Evolutionary conservation across 2,329 filamentous ascomycete genomes (phyloP).

Genomic region (Rhynchosporium graminicola): DNA sequence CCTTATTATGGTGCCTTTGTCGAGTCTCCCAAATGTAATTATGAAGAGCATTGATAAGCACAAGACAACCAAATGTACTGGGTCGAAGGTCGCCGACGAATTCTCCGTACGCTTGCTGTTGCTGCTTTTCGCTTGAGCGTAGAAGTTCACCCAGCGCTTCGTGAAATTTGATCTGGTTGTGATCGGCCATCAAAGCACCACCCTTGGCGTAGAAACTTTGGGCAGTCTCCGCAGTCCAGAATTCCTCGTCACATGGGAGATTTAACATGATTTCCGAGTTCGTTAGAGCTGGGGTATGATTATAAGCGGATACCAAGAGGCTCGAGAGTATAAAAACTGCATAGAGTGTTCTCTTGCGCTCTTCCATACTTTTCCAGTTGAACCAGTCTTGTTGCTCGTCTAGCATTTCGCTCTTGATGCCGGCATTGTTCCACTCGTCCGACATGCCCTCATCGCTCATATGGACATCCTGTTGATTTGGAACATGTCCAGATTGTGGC

Average conservation of each 20-base stretch:
- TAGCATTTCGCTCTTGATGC: conserved; percentile 43
- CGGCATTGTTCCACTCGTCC: conserved; percentile 52
- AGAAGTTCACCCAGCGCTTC: conserved; percentile 79
- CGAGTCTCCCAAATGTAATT: conserved; percentile 99
- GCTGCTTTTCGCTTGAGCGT: conserved; percentile 68
- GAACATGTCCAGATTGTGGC: conserved; percentile 40
- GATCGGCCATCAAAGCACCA: conserved; percentile 67
- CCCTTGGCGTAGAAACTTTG: conserved; percentile 79
- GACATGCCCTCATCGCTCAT: conserved; percentile 56
- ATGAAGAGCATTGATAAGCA: conserved; percentile 91
- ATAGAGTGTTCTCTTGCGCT: conserved; percentile 90
- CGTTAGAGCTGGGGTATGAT: conserved; percentile 84
- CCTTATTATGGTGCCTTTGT: conserved; percentile 81
- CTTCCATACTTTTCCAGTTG: conserved; percentile 83
- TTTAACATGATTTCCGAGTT: conserved; percentile 92
- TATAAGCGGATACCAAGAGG: conserved; percentile 87
- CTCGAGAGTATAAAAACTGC: conserved; percentile 90
- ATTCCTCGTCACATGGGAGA: conserved; percentile 88
- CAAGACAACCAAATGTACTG: conserved; percentile 88
- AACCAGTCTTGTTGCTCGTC: conserved; percentile 78
- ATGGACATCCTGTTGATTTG: conserved; percentile 45
- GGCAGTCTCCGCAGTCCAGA: conserved; percentile 83
- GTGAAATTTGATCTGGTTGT: conserved; percentile 76
- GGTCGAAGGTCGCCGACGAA: conserved; percentile 68
- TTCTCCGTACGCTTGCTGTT: conserved; percentile 56